These are phyloP conservation scores for Zygoascus biomembranicola DNA, from an alignment of 805 yeast species.

Conservation along the genomic window DNA sequence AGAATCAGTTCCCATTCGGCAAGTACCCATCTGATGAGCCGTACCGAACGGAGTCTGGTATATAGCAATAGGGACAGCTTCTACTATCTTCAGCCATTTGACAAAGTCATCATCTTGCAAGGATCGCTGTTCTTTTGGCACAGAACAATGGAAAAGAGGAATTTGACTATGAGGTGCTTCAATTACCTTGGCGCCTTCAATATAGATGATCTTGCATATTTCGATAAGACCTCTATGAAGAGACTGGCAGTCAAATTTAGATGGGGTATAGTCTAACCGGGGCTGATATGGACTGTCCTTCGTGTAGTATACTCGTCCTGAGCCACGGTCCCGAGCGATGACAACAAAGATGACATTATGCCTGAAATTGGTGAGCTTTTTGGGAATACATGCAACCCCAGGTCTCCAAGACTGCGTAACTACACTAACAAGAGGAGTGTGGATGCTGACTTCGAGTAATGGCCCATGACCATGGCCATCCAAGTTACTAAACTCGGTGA, in stretches of 20 bases:
- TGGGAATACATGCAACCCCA: slow-evolving; percentile 29
- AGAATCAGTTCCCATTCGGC: slow-evolving; percentile 40
- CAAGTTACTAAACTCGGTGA: slow-evolving; percentile 38
- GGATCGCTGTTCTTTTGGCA: slow-evolving; percentile 27
- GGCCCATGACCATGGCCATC: slow-evolving; percentile 49
- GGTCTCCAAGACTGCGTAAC: slow-evolving; percentile 37
- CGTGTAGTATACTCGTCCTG: slow-evolving; percentile 34
- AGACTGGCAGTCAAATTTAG: slow-evolving; percentile 36
- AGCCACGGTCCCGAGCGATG: slow-evolving; percentile 39
- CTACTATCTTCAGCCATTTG: slow-evolving; percentile 23
- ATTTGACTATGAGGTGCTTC: slow-evolving; percentile 29
- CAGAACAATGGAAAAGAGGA: slow-evolving; percentile 32
- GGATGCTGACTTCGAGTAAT: slow-evolving; percentile 41
- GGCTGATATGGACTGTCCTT: slow-evolving; percentile 29
- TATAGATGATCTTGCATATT: slow-evolving; percentile 39
- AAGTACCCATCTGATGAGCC: slow-evolving; percentile 48
- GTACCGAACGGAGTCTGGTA: slow-evolving; percentile 32
- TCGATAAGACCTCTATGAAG: slow-evolving; percentile 32
- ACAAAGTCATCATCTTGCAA: slow-evolving; percentile 37
- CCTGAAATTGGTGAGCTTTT: slow-evolving; percentile 30
- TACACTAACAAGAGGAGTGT: slow-evolving; percentile 36
- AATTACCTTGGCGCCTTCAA: slow-evolving; percentile 42
- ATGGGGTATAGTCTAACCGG: slow-evolving; percentile 34
- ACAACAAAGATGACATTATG: slow-evolving; percentile 34
- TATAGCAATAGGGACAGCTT: slow-evolving; percentile 3